Conservation (phyloP, 768 basidiomycete species). For the Crepidotus variabilis region DNA sequence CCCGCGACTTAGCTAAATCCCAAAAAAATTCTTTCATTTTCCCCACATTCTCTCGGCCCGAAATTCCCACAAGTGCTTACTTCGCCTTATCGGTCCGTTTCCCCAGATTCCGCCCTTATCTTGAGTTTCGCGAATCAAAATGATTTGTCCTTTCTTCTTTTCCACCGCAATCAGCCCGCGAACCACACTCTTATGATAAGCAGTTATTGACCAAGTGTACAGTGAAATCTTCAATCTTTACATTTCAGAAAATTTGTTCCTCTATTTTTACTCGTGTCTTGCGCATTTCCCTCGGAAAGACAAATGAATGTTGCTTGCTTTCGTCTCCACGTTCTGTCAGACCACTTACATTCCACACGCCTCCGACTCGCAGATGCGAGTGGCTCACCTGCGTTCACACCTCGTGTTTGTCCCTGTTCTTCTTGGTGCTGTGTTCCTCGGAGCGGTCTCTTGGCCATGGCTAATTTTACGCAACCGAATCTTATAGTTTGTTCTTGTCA, state of each 20-base stretch:
- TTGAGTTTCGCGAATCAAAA: background rate
- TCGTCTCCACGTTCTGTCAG: background rate
- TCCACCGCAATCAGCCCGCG: background rate
- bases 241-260: background rate
- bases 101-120: background rate
- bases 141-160: background rate
- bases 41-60: background rate
- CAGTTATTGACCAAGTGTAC: too few relatives aligned
- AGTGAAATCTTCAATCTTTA: too few relatives aligned
- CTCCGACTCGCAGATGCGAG: background rate
- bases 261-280: background rate
- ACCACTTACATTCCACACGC: background rate
- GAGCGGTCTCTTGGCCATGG: background rate
- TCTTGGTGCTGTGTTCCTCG: background rate
- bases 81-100: background rate
- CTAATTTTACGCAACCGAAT: background rate
- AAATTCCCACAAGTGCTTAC: background rate
- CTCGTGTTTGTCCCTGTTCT: background rate
- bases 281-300: background rate
- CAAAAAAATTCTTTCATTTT: background rate
- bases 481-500: background rate
- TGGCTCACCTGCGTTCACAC: background rate
- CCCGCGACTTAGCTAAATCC: background rate
- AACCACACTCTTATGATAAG: background rate
- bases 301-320: background rate